These are phyloP conservation scores for Penicillium subrubescens DNA, from an alignment of 495 filamentous ascomycete species.

Conservation along the genomic window DNA sequence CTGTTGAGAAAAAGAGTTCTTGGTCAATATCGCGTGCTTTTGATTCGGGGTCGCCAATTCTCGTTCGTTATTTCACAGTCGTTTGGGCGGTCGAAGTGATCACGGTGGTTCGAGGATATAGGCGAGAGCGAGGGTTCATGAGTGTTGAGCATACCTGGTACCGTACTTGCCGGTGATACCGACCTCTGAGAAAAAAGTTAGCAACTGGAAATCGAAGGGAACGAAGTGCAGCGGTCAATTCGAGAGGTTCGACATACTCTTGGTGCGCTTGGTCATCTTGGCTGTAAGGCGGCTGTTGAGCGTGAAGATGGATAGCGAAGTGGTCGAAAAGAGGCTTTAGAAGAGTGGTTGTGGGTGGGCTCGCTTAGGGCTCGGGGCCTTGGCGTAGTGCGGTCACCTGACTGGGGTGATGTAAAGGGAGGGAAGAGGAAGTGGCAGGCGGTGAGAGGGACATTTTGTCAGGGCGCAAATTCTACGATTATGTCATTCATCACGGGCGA, in stretches of 20 bases:
- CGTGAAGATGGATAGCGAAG: conserved; percentile 48
- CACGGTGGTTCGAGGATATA: conserved; percentile 28
- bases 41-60: conserved; percentile 18
- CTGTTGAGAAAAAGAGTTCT: conserved; percentile 40
- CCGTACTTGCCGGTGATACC: conserved; percentile 77
- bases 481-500: neutral
- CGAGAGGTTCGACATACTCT: conserved; percentile 58
- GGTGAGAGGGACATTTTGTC: neutral
- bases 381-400: conserved; percentile 31
- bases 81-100: conserved; percentile 11
- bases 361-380: conserved; percentile 48
- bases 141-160: conserved; percentile 57
- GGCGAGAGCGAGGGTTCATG: conserved; percentile 17
- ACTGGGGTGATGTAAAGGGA: neutral
- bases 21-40: conserved; percentile 33
- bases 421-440: neutral
- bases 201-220: conserved; percentile 18
- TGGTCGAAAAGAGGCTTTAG: conserved; percentile 44
- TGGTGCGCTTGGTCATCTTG: conserved; percentile 96
- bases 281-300: conserved; percentile 43
- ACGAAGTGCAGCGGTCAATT: conserved; percentile 6
- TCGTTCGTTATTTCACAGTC: conserved; percentile 6
- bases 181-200: conserved; percentile 66
- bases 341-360: conserved; percentile 50
- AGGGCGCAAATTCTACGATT: neutral